A percentile compares a stretch with the other conserved stretches of the same genome.
Conservation (phyloP, 2,329 filamentous ascomycete species). For the Monosporascus sp. region DNA sequence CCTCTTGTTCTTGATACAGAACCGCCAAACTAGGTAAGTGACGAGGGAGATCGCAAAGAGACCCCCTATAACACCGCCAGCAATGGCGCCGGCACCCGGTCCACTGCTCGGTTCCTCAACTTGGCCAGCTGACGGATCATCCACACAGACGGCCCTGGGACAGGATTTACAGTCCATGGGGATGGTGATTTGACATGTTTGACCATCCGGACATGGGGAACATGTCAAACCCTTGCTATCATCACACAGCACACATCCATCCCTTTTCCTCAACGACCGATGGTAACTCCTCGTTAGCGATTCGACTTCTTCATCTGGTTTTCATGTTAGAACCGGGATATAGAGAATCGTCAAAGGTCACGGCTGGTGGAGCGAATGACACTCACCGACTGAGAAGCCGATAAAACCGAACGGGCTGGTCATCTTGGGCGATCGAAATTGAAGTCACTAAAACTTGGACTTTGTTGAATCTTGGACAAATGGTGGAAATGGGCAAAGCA, state of each 20-base stretch:
- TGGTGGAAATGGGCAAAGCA: neutral
- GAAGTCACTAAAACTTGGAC: no score
- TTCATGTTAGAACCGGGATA: neutral
- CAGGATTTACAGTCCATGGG: conserved; percentile 43
- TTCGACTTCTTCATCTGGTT: conserved; percentile 17
- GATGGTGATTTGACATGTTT: conserved; percentile 42
- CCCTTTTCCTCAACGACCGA: conserved; percentile 1
- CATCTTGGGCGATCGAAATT: conserved; percentile 13
- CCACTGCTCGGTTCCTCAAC: conserved; percentile 29
- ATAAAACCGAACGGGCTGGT: conserved; percentile 24
- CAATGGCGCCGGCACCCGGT: conserved; percentile 78
- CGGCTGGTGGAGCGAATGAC: neutral
- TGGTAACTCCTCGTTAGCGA: conserved; percentile 32
- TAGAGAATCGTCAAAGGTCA: neutral
- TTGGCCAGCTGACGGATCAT: conserved; percentile 17
- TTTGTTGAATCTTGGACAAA: neutral
- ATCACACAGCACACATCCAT: conserved; percentile 42
- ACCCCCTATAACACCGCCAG: conserved; percentile 85
- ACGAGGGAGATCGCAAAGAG: conserved; percentile 67
- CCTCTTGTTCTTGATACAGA: conserved; percentile 76
- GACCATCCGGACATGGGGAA: conserved; percentile 36
- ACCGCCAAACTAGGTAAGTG: conserved; percentile 81
- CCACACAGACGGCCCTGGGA: conserved; percentile 41
- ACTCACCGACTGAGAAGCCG: conserved; percentile 23
- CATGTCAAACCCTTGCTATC: conserved; percentile 34